Base-by-base conservation (phyloP, 2,329 filamentous ascomycete genomes). In the Trichoderma sp. region DNA sequence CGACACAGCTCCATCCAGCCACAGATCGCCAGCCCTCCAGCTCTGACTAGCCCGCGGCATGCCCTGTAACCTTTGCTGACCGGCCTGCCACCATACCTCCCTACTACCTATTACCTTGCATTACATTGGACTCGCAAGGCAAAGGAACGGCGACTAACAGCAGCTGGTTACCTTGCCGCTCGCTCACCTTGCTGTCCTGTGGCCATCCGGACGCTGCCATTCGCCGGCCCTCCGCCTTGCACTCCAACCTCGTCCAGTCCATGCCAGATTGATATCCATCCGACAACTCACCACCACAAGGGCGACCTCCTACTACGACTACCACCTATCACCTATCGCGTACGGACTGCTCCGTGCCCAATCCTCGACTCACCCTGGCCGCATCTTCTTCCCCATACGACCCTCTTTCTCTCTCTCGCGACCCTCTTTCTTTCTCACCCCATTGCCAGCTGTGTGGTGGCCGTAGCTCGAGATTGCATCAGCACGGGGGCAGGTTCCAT, bases 401-500 rank as follows among this genome's bases (percentile, higher is more conserved):
- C 60, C 60, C 41, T 59, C 63, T 50, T 50, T 45, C 30, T 60
- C 57, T 43, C 10, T 51, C 9, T 54, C 47, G 54, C 48, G 48
- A 45, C 50, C 50, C 59, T 64, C 48, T 55, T 47, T 55, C 39
- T 39, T 47, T 26, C 30, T 39, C 34, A 39, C 50, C 50, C 59
- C 50, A 52, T 55, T 45, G 39, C 63, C 58, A 50, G 56, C 57
- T 64, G 63, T 65, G 56, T 60, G 64, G 64, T 66, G 51, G 58
- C 51, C 52, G 61, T 56, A 15, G 61, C 58, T 50, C 58, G 64
- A 63, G 64, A 66, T 66, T 66, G 64, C 64, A 58, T 58, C 51
- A 63, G 45, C 59, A 63, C 64, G 60, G 64, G 63, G 60, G 64
- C 60, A 66, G 59, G 64, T 66, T 66, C 57, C 64, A 66, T 66